phyloP scores from a whole-genome alignment of 1,284 basidiomycete species.

The Filobasidium uniguttulatum region DNA sequence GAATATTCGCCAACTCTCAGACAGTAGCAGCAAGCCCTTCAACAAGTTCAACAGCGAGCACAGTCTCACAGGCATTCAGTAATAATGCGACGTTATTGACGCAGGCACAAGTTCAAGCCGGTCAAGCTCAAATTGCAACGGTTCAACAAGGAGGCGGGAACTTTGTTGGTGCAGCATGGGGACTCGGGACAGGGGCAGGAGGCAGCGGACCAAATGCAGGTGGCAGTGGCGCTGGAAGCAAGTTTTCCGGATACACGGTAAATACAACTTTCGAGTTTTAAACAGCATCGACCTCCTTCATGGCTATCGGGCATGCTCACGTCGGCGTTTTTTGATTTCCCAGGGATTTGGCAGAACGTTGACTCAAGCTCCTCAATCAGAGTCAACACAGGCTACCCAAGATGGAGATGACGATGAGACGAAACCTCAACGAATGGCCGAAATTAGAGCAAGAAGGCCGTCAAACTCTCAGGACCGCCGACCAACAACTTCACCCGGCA shows the following conservation, averaged over 20 bases:
- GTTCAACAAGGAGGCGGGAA: conserved; percentile 1
- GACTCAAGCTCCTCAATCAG: conserved; percentile 7
- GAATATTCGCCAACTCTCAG: conserved; percentile 15
- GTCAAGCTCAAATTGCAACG: conserved; percentile 13
- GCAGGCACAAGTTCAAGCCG: conserved; percentile 20
- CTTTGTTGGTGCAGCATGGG: conserved; percentile 18
- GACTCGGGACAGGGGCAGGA: conserved; percentile 21
- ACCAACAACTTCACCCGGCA: too few relatives aligned
- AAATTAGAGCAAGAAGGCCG: neutral
- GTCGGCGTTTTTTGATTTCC: too few relatives aligned
- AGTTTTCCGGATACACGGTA: conserved; percentile 27
- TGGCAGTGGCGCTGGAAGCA: conserved; percentile 18
- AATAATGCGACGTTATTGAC: conserved; percentile 31
- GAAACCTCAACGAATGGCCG: neutral
- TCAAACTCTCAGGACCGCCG: too few relatives aligned
- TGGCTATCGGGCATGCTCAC: too few relatives aligned
- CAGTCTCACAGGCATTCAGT: conserved; percentile 31
- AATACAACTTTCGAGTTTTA: conserved; percentile 20
- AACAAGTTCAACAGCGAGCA: neutral
- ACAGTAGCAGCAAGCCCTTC: neutral
- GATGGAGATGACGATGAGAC: conserved; percentile 4
- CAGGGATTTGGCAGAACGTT: conserved; percentile 17
- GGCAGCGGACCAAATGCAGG: conserved; percentile 25
- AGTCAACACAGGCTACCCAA: conserved; percentile 2
- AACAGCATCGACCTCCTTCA: conserved; percentile 17